Evolutionary conservation across 2,329 filamentous ascomycete species (phyloP), one percentile per base, ranked within the genome.

Genomic region (Zymoseptoria tritici): DNA sequence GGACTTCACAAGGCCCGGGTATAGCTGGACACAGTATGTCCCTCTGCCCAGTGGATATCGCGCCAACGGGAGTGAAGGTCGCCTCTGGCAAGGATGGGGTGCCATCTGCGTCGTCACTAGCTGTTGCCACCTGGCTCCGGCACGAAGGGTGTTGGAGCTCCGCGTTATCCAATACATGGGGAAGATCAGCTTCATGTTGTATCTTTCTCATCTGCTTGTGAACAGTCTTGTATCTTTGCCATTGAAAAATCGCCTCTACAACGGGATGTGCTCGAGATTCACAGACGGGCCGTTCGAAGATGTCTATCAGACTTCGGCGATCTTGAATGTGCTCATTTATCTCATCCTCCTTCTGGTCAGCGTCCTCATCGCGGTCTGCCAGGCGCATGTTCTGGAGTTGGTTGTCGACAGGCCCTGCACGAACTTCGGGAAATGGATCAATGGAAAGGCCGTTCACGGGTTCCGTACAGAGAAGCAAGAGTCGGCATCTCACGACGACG

Each of bases 111-210:
- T 57, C 20, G 56, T 60, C n/a, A 29, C 36, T 20, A 58, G 58
- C 54, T 22, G 20, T 11, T 57, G 51, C 29, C 58, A 60, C 51
- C 29, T 60, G 51, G 21, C 36, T 22, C 29, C 11, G 16, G 55
- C 54, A 31, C 36, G 58, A 11, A 57, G 26, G n/a, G 20, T 60
- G 56, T 42, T 58, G 16, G 57, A 59, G 57, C 36, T 49, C 11
- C 36, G 31, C 3, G 29, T 55, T 8, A 51, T 59, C 16, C 56
- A 54, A 22, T 59, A 61, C 42, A 22, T 61, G 19, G 59, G 59
- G 16, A 55, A 52, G 50, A 56, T 61, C 42, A 58, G 52, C 54
- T 61, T 55, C 42, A 61, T 61, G 59, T 49, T 61, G 22, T 61
- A 61, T 26, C 57, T 61, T 53, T 54, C 51, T 4, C 60, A 62